A percentile compares a stretch with the other conserved stretches of the same genome.
phyloP scores from a whole-genome alignment of 345 rosid genomes.

The Dimocarpus longan region DNA sequence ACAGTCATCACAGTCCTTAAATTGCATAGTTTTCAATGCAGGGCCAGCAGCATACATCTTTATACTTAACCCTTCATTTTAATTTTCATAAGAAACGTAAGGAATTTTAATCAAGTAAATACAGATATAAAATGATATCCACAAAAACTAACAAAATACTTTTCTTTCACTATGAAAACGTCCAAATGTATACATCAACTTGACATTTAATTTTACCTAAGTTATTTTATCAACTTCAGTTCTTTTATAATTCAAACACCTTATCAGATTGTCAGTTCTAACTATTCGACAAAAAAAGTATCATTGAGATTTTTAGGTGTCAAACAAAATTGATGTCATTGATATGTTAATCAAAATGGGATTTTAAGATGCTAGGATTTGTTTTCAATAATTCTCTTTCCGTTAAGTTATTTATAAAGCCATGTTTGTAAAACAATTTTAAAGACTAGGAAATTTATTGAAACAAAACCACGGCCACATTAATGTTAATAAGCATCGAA shows the following conservation, averaged over 20 bases:
- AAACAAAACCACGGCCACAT: not conserved
- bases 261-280: not conserved
- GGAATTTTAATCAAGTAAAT: not conserved
- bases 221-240: not conserved
- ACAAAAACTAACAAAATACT: not conserved
- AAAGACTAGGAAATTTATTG: not conserved
- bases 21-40: not conserved
- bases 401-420: not conserved
- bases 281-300: not conserved
- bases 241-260: not conserved
- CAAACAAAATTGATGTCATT: not conserved
- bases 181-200: not conserved
- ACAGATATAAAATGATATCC: not conserved
- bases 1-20: not conserved
- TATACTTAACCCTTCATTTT: too few species aligned
- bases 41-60: not conserved
- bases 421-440: not conserved
- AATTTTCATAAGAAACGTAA: too few species aligned
- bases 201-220: not conserved
- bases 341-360: not conserved
- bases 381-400: not conserved
- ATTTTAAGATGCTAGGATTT: not conserved
- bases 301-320: not conserved
- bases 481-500: not conserved
- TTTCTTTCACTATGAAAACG: not conserved